These are phyloP conservation scores for Wickerhamiella azymoides DNA, from an alignment of 805 yeast genomes.

Conservation along the genomic window DNA sequence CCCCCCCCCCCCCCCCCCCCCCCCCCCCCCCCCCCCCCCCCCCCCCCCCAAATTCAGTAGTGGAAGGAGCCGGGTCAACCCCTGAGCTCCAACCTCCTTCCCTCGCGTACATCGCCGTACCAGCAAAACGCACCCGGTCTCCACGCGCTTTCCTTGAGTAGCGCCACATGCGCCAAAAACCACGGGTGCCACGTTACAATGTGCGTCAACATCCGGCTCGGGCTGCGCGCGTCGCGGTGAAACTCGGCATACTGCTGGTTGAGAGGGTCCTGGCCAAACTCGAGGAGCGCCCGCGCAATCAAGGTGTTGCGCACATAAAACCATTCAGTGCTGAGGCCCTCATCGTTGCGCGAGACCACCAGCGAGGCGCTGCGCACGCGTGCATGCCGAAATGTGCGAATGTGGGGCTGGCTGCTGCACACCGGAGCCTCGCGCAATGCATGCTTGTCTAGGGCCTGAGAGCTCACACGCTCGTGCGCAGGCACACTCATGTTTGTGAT, in stretches of 20 bases:
- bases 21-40: too few relatives aligned
- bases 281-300: constrained; percentile 52
- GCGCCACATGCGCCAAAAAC: constrained; percentile 48
- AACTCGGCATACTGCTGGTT: constrained; percentile 48
- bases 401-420: constrained; percentile 49
- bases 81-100: neutral
- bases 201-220: constrained; percentile 43
- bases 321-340: constrained; percentile 46
- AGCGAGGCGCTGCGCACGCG: constrained; percentile 41
- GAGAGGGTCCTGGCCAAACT: constrained; percentile 55
- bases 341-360: constrained; percentile 51
- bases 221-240: constrained; percentile 25
- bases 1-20: too few relatives aligned
- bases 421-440: constrained; percentile 54
- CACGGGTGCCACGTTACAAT: constrained; percentile 83
- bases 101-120: neutral
- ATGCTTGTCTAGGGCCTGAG: constrained; percentile 42
- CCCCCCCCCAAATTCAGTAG: too few relatives aligned
- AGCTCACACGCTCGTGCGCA: constrained; percentile 39
- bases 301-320: constrained; percentile 47
- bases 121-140: neutral
- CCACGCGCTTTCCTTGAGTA: constrained; percentile 31
- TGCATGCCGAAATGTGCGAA: constrained; percentile 53
- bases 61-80: too few relatives aligned
- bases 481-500: constrained; percentile 52